Percentiles rank a stretch among this genome's conserved stretches.
These are phyloP conservation scores for Fusarium sp. DNA, from an alignment of 2,329 filamentous ascomycete species.

Conservation along the genomic window DNA sequence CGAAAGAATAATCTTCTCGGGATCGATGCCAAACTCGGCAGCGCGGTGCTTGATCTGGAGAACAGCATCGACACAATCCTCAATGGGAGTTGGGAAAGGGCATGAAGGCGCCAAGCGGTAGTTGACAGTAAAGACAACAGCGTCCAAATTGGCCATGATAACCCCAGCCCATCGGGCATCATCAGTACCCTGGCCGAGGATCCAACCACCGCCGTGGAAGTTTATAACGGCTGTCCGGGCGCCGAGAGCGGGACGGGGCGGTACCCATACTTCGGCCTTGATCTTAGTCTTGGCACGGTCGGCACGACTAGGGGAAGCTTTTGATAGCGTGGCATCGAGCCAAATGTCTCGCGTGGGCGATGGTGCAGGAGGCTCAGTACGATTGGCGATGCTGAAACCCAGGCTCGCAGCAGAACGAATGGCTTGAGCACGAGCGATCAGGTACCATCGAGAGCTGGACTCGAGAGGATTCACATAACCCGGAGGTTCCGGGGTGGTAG, in stretches of 20 bases:
- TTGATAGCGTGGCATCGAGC: conserved; percentile 58
- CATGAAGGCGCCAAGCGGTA: conserved; percentile 75
- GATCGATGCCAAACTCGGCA: conserved; percentile 68
- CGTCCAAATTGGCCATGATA: conserved; percentile 64
- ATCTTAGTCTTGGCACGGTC: conserved; percentile 52
- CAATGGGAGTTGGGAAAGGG: conserved; percentile 73
- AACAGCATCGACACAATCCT: conserved; percentile 74
- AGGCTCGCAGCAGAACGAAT: conserved; percentile 59
- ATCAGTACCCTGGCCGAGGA: conserved; percentile 71
- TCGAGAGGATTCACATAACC: conserved; percentile 61
- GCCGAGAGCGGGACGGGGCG: conserved; percentile 51
- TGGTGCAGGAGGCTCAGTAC: conserved; percentile 56
- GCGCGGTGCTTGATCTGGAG: conserved; percentile 70
- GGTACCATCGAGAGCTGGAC: conserved; percentile 58
- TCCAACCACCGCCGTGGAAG: conserved; percentile 76
- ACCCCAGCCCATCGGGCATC: conserved; percentile 71
- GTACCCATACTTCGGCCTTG: conserved; percentile 62
- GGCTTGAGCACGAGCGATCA: conserved; percentile 58
- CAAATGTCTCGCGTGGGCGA: conserved; percentile 55
- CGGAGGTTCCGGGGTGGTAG: conserved; percentile 50
- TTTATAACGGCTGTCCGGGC: conserved; percentile 70
- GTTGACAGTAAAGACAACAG: conserved; percentile 72
- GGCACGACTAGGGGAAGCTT: conserved; percentile 51
- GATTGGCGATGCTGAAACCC: conserved; percentile 58
- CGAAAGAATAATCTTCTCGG: conserved; percentile 66